Percentiles rank a stretch among this genome's conserved stretches.
Conservation (phyloP, 139 green algal species). For the Parachlorella kessleri region DNA sequence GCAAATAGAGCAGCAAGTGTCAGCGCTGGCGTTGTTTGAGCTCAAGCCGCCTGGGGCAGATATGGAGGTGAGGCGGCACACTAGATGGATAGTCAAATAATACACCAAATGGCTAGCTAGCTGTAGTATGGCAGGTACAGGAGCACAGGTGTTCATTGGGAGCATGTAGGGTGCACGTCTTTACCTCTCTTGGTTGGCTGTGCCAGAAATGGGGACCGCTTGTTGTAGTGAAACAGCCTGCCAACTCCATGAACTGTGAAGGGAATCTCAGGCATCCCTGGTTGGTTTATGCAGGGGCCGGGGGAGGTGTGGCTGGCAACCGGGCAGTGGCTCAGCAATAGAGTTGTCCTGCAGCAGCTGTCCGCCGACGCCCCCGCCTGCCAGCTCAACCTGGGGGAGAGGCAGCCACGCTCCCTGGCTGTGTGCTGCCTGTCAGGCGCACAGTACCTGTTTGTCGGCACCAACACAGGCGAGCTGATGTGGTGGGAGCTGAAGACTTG, state of each 20-base stretch:
- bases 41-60: not conserved
- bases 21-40: slow-evolving; percentile 13
- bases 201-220: no score
- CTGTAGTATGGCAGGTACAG: no score
- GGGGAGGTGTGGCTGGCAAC: slow-evolving; percentile 13
- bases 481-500: slow-evolving; percentile 13
- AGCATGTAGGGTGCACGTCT: no score
- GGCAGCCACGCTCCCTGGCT: slow-evolving; percentile 9
- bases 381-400: not conserved
- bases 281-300: not conserved
- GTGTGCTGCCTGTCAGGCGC: not conserved
- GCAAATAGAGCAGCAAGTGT: slow-evolving; percentile 15
- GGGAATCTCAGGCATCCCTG: no score
- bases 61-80: not conserved
- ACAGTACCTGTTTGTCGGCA: slow-evolving; percentile 1
- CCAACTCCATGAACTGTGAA: no score
- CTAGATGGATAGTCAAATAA: no score
- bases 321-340: slow-evolving; percentile 16
- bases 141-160: no score
- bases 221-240: no score
- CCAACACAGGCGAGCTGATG: slow-evolving; percentile 18
- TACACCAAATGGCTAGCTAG: no score
- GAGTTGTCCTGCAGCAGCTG: slow-evolving; percentile 29
- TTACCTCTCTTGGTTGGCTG: no score
- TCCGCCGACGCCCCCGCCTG: not conserved